Evolutionary conservation across 805 yeast genomes (phyloP).

Genomic region (Schizosaccharomyces octosporus): DNA sequence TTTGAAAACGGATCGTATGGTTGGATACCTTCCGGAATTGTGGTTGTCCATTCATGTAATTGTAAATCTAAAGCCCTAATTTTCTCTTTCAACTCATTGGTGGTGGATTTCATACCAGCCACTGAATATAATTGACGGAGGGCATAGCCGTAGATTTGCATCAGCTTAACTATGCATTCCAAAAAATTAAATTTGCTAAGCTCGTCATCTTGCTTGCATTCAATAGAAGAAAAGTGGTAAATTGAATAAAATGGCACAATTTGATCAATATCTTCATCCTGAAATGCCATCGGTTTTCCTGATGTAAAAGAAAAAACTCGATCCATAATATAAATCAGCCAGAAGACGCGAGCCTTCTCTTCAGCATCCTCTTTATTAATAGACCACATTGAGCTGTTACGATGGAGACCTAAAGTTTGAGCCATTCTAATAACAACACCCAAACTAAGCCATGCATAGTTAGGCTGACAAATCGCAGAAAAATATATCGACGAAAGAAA

Average conservation of each 20-base stretch:
- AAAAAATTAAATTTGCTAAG: background rate
- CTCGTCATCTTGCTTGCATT: background rate
- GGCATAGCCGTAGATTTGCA: background rate
- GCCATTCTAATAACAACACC: constrained; percentile 9
- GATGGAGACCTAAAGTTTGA: constrained; percentile 8
- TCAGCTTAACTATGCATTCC: background rate
- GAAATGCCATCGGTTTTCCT: constrained; percentile 8
- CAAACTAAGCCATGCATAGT: constrained; percentile 4
- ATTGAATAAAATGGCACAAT: background rate
- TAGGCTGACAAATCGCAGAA: constrained; percentile 5
- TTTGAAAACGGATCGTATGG: background rate
- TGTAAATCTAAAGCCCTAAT: background rate
- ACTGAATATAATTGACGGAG: background rate
- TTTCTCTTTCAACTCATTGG: background rate
- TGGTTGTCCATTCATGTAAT: background rate
- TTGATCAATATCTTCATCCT: constrained; percentile 5
- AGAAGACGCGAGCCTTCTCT: constrained; percentile 8
- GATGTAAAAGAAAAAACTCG: constrained; percentile 6
- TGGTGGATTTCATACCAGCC: background rate
- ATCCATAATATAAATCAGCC: constrained; percentile 9
- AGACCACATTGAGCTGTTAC: constrained; percentile 3
- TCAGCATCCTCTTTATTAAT: constrained; percentile 4
- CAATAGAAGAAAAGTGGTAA: background rate
- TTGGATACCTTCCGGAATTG: background rate
- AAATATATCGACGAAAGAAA: constrained; percentile 5